Percentiles rank a stretch among this genome's conserved stretches.
Conservation (phyloP, 177 flowering plant genomes). For the Tripterygium wilfordii region DNA sequence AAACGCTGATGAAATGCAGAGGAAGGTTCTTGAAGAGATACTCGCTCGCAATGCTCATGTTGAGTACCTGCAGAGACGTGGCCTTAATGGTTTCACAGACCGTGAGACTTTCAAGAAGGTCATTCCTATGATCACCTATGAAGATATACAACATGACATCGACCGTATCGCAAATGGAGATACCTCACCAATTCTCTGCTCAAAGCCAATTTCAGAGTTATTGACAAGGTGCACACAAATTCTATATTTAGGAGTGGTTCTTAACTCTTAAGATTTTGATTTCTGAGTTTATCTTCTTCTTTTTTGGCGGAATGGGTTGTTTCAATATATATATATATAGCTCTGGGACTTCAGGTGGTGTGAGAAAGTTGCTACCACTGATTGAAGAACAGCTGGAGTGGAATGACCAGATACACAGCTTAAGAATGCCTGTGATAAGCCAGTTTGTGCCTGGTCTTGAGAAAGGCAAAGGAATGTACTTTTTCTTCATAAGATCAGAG, state of each 20-base stretch:
- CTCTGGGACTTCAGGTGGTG: constrained; percentile 97
- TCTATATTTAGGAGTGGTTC: no score
- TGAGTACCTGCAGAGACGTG: constrained; percentile 67
- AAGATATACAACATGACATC: constrained; percentile 64
- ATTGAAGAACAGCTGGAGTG: constrained; percentile 76
- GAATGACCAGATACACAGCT: constrained; percentile 60
- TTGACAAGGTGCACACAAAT: constrained; percentile 50
- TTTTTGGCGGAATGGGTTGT: background rate
- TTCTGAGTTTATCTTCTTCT: background rate
- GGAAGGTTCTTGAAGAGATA: constrained; percentile 63
- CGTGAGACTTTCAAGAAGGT: constrained; percentile 68
- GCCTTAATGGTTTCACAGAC: constrained; percentile 62
- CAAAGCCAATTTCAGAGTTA: constrained; percentile 82
- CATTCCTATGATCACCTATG: constrained; percentile 75
- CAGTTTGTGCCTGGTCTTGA: constrained; percentile 75
- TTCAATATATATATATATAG: no score
- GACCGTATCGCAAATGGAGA: constrained; percentile 77
- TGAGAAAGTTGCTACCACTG: constrained; percentile 91
- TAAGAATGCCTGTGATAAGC: constrained; percentile 93
- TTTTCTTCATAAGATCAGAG: constrained; percentile 80
- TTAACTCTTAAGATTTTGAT: background rate
- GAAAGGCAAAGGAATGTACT: constrained; percentile 94
- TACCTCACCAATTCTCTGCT: constrained; percentile 64
- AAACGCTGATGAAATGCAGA: constrained; percentile 68
- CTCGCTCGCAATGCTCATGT: constrained; percentile 65